Evolutionary conservation across 768 basidiomycete species (phyloP).

Genomic region (Phaffia tasmanica): DNA sequence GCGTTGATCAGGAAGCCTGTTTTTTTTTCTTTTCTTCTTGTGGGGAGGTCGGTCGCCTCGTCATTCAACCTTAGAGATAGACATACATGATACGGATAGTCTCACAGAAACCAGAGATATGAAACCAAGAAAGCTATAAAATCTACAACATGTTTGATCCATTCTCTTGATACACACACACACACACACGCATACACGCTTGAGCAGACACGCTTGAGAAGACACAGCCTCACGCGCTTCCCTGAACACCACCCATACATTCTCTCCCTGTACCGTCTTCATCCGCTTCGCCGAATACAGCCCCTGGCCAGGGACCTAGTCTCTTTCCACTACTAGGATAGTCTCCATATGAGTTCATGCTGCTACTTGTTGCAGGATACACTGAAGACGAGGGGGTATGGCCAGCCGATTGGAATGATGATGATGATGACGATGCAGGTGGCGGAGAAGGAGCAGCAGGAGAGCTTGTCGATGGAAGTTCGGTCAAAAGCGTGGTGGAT

Average conservation of each 20-base stretch:
- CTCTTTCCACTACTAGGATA: neutral
- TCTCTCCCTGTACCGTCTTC: constrained; percentile 14
- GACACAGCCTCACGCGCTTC: neutral
- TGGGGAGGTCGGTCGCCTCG: too few relatives aligned
- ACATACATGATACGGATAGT: too few relatives aligned
- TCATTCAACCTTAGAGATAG: too few relatives aligned
- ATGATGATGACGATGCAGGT: constrained; percentile 32
- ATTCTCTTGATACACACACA: too few relatives aligned
- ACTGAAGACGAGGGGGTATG: neutral
- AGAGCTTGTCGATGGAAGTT: constrained; percentile 27
- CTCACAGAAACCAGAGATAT: too few relatives aligned
- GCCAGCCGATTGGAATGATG: constrained; percentile 26
- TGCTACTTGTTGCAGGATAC: neutral
- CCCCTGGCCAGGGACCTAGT: neutral
- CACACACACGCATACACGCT: neutral
- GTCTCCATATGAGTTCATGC: neutral
- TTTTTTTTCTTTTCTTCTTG: too few relatives aligned
- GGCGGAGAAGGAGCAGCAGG: constrained; percentile 14
- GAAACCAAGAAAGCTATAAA: too few relatives aligned
- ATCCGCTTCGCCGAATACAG: neutral
- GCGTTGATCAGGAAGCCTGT: too few relatives aligned
- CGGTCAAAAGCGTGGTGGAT: neutral
- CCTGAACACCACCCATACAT: constrained; percentile 10
- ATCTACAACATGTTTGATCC: too few relatives aligned
- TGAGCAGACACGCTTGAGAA: neutral